Base-by-base conservation (phyloP, 2,329 filamentous ascomycete species). In the Neopestalotiopsis rosae region DNA sequence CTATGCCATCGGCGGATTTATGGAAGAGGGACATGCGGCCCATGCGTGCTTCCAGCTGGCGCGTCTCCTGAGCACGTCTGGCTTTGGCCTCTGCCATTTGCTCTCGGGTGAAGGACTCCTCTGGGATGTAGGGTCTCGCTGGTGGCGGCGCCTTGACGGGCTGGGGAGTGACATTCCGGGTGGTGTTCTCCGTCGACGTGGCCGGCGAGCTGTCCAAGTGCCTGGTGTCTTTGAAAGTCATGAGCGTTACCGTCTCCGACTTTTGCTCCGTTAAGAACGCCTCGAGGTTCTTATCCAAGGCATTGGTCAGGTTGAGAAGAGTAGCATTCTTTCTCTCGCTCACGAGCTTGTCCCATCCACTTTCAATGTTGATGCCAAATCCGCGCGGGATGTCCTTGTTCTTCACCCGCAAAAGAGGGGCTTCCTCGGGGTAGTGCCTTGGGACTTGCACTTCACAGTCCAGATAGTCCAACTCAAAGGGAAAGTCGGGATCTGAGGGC, bases 401-500 rank as follows among this genome's bases (percentile, higher is more conserved):
- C 69, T 80, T 85, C 65, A 95, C 88, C 20, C 85, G 85, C 66
- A 96, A 81, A 17, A 81, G 82, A 49, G 93, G 90, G 34, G 81
- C 81, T 57, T 81, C 79, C 52, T 81, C 79, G 20, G 92, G 93
- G 78, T 93, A 95, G 20, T 79, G 80, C 10, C 76, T 77, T 1
- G 93, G 93, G 24, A 96, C 85, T 65, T 83, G 85, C 49, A 96
- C 81, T 58, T 89, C 84, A 77, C 92, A 95, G 56, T 92, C 85
- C 40, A 96, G 83, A 52, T 87, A 83, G 32, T 89, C 86, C 76
- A 95, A 83, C 70, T 94, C 92, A 78, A 93, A 95, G 0, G 93
- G 92, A 74, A 96, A 95, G 76, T 96, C 93, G 0, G 93, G 93
- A 76, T 96, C 93, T 5, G 93, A 94, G 5, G 93, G 93, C 13